phyloP scores from a whole-genome alignment of 768 basidiomycete genomes.

The Pisolithus orientalis region DNA sequence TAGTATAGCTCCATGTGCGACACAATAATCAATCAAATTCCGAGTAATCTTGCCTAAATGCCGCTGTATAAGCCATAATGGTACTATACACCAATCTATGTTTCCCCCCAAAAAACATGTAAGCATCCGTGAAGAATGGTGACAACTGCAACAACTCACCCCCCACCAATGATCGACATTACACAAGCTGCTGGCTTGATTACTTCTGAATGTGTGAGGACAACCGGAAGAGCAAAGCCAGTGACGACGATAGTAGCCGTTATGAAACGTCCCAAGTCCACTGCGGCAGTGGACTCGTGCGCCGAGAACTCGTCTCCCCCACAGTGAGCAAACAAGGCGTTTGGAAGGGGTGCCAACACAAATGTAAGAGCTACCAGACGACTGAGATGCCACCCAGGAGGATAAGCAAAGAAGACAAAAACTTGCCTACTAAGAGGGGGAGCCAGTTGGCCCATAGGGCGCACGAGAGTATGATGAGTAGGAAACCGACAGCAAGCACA shows the following conservation, averaged over 20 bases:
- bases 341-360: conserved; percentile 92
- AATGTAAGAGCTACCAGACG: conserved; percentile 73
- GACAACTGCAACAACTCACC: conserved; percentile 40
- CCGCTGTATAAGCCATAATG: conserved; percentile 80
- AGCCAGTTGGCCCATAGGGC: conserved; percentile 97
- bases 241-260: conserved; percentile 87
- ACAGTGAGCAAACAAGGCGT: conserved; percentile 90
- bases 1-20: neutral
- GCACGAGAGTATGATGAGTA: conserved; percentile 95
- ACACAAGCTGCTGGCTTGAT: conserved; percentile 79
- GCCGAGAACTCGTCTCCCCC: conserved; percentile 83
- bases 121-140: conserved; percentile 1
- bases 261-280: conserved; percentile 93
- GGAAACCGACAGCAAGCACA: conserved; percentile 95
- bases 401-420: neutral
- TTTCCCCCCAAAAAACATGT: neutral
- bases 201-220: conserved; percentile 86
- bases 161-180: conserved; percentile 95
- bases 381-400: neutral
- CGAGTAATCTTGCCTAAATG: conserved; percentile 75
- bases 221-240: conserved; percentile 88
- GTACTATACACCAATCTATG: conserved; percentile 81
- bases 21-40: conserved; percentile 54
- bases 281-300: conserved; percentile 61
- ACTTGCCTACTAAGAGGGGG: conserved; percentile 89